Percentiles rank a stretch among this genome's conserved stretches.
These are phyloP conservation scores for Solanum hybrid DNA, from an alignment of 305 asterid species.

Conservation along the genomic window DNA sequence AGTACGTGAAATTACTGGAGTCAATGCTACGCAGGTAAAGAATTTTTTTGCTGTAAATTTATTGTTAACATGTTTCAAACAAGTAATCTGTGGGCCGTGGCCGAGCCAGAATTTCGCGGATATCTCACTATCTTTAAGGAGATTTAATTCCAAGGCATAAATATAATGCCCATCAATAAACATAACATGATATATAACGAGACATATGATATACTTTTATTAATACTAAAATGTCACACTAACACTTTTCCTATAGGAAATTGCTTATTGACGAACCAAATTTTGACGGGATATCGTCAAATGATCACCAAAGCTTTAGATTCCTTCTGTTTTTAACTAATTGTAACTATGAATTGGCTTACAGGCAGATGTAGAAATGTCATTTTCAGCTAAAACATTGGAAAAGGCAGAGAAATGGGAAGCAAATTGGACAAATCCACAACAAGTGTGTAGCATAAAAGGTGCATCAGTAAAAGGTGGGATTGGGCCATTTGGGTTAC, in stretches of 20 bases:
- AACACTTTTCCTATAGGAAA: not conserved
- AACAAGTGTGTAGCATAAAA: conserved; percentile 29
- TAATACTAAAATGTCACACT: not conserved
- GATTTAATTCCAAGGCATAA: not conserved
- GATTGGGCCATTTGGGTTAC: conserved; percentile 50
- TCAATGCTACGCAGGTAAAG: conserved; percentile 24
- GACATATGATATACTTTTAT: too few species aligned
- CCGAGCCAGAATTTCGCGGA: not conserved
- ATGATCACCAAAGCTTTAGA: not conserved
- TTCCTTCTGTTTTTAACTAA: not conserved
- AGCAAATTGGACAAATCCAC: conserved; percentile 28
- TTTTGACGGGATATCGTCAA: not conserved
- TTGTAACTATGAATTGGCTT: not conserved
- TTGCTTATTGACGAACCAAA: not conserved
- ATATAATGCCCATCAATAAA: not conserved
- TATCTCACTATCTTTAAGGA: too few species aligned
- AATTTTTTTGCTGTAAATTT: too few species aligned
- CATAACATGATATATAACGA: not conserved
- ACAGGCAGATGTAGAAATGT: conserved; percentile 47
- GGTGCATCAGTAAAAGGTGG: conserved; percentile 26
- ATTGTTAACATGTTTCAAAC: not conserved
- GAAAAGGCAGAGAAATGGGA: conserved; percentile 27
- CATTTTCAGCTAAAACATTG: conserved; percentile 17
- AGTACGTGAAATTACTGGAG: conserved; percentile 14
- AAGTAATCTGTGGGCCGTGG: not conserved